A percentile compares a stretch with the other conserved stretches of the same genome.
Conservation (phyloP, 2,329 filamentous ascomycete species). For the Aspergillus ochraceoroseus region DNA sequence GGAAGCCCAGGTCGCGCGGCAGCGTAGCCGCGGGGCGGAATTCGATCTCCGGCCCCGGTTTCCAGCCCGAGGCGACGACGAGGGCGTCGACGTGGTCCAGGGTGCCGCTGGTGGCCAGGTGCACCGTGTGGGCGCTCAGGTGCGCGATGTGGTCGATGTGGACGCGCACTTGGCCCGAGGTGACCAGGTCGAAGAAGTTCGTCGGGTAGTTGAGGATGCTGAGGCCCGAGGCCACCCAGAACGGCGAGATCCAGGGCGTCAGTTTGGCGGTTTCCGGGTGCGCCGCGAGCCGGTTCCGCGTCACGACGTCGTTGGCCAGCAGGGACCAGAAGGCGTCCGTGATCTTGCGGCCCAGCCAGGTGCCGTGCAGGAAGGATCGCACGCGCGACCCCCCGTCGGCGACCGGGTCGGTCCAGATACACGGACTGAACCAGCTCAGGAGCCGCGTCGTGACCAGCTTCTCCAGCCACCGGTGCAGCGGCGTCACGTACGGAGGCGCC, state of each 20-base stretch:
- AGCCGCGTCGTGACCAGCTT: constrained; percentile 62
- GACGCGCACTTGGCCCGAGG: constrained; percentile 51
- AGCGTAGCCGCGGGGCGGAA: constrained; percentile 46
- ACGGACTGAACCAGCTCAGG: constrained; percentile 70
- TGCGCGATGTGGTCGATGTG: constrained; percentile 52
- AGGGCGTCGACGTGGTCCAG: constrained; percentile 51
- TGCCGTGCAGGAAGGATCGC: constrained; percentile 49
- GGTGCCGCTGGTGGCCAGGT: constrained; percentile 50
- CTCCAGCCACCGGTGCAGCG: constrained; percentile 63
- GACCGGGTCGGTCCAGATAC: constrained; percentile 57
- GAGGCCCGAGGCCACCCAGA: constrained; percentile 54
- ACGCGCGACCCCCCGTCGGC: constrained; percentile 53
- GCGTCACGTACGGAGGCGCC: constrained; percentile 55
- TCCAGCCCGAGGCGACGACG: constrained; percentile 56
- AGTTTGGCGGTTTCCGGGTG: constrained; percentile 45
- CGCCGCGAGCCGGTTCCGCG: constrained; percentile 45
- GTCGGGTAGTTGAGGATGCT: constrained; percentile 59
- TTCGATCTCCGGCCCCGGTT: constrained; percentile 45
- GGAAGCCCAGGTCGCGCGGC: constrained; percentile 45
- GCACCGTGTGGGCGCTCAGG: constrained; percentile 45
- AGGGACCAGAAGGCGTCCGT: constrained; percentile 53
- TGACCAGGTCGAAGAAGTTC: constrained; percentile 55
- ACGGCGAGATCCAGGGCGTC: constrained; percentile 43
- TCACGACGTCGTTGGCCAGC: constrained; percentile 48
- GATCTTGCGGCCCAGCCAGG: constrained; percentile 47